Base-by-base conservation (phyloP, 306 rosid genomes). In the Inga laurina region DNA sequence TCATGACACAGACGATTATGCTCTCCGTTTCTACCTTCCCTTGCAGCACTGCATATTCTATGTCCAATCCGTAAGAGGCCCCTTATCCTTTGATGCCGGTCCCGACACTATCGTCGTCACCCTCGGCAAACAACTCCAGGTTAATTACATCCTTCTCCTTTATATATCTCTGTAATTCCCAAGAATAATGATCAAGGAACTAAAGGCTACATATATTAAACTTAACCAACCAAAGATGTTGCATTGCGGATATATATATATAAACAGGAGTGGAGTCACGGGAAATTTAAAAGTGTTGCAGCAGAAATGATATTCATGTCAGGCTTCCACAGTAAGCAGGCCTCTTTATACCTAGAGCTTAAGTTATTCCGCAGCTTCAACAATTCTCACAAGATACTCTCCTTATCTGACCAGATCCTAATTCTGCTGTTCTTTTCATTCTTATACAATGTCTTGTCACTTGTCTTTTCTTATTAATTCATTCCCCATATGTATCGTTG, bases 101-200 rank as follows among this genome's bases (percentile, higher is more conserved):
- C 85, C 92, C 5, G 89, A 88, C 41, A 39, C 80, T 52, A 67
- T 90, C 7, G 86, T 90, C 13, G 88, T 84, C 49, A 86, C 90
- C 41, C 52, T 88, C 32, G 93, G 93, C 54, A 85, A 83, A 66
- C 92, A 88, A 48, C 78, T 89, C 9, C 77, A 85, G 94, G 94
- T 91, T 85, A 73, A 56, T 19, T 2, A 52, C 14, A 24, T 71
- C 39, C 54, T 10, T 12, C 15, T n/a, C 14, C 39, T 64, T 75
- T 45, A 59, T 22, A 9, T 46, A 13, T 46, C 24, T 27, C 59
- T 37, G 5, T 6, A 14, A 43, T 27, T 54, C 27, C 24, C 24
- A 1, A 22, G 19, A 16, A 54, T 54, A n/a, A 51, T 54, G n/a
- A 54, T 21, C 64, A 19, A 68, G 14, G 41, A 35, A 37, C 35